Conservation (phyloP, 2,329 filamentous ascomycete species). For the Aspergillus texensis region DNA sequence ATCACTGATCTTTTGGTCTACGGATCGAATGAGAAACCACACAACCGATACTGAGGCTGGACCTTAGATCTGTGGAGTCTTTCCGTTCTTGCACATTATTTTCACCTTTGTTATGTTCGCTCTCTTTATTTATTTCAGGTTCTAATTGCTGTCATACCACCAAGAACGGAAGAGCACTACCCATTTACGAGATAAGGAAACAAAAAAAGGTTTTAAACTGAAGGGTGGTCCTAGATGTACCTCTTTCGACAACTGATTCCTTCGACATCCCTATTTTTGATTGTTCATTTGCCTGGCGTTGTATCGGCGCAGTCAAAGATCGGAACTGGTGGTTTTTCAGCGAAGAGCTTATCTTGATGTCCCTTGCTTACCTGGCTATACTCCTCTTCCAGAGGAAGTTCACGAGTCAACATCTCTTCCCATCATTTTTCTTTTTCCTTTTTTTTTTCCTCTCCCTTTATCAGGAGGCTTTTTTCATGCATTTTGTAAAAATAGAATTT, state of each 20-base stretch:
- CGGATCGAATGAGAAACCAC: conserved; percentile 22
- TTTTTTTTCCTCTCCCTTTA: conserved; percentile 1
- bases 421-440: conserved; percentile 16
- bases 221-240: conserved; percentile 8
- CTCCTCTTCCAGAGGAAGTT: conserved; percentile 6
- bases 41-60: conserved; percentile 36
- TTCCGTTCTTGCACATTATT: conserved; percentile 43
- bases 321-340: conserved; percentile 33
- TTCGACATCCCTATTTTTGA: conserved; percentile 30
- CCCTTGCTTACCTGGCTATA: conserved; percentile 19
- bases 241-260: conserved; percentile 24
- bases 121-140: conserved; percentile 16
- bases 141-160: conserved; percentile 11
- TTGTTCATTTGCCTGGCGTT: conserved; percentile 41
- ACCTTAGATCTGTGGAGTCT: conserved; percentile 34
- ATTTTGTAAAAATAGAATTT: conserved; percentile 45
- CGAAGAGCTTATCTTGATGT: conserved; percentile 24
- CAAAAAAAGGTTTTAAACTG: conserved; percentile 10
- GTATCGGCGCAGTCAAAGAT: conserved; percentile 37
- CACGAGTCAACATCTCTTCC: conserved; percentile 19
- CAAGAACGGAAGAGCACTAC: conserved; percentile 11
- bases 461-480: conserved; percentile 24
- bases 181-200: conserved; percentile 12
- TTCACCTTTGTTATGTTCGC: conserved; percentile 20
- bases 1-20: conserved; percentile 26